Evolutionary conservation across 345 rosid genomes (phyloP).

Genomic region (Salix exigua): DNA sequence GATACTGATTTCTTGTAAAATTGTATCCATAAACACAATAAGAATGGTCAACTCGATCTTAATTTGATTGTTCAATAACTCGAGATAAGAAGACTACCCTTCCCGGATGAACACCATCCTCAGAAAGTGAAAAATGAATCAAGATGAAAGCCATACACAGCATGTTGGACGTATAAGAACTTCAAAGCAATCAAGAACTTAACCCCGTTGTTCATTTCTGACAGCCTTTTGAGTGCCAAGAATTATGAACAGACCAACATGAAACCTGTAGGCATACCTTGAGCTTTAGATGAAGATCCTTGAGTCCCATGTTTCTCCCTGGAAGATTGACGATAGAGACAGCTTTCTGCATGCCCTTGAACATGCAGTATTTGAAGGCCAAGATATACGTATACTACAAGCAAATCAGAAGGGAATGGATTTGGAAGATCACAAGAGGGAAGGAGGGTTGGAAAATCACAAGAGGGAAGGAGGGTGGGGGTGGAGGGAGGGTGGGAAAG

Average conservation of each 20-base stretch:
- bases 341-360: background rate
- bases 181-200: background rate
- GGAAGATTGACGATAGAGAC: background rate
- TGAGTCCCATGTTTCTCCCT: slow-evolving; percentile 39
- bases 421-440: background rate
- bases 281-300: slow-evolving; percentile 44
- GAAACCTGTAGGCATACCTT: slow-evolving; percentile 39
- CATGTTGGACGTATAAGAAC: background rate
- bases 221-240: background rate
- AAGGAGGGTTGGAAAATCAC: background rate
- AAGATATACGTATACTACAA: background rate
- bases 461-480: too few relatives aligned
- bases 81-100: background rate
- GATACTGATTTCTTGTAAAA: background rate
- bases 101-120: background rate
- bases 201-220: background rate
- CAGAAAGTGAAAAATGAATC: background rate
- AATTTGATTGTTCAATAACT: background rate
- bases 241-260: background rate
- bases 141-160: background rate
- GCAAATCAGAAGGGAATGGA: background rate
- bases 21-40: background rate
- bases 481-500: background rate
- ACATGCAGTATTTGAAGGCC: background rate
- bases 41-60: background rate